phyloP scores from a whole-genome alignment of 345 rosid species.

The Sapria himalayana region DNA sequence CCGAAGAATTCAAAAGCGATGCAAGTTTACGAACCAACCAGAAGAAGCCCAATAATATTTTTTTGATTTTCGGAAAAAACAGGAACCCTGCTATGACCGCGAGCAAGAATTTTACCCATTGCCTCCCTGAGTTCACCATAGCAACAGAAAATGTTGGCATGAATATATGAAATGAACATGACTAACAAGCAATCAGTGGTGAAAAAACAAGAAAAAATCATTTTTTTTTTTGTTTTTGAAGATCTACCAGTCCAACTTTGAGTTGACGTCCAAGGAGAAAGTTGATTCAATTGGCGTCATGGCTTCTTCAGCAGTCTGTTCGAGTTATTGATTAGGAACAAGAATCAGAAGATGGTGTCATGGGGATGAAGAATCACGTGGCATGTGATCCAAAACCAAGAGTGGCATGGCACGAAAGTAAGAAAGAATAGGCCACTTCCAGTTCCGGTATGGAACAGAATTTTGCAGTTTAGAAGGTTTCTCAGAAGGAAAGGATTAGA shows the following conservation, averaged over 20 bases:
- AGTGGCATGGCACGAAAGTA: too few relatives aligned
- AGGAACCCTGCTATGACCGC: slow-evolving; percentile 94
- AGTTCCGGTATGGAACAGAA: too few relatives aligned
- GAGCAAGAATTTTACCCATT: slow-evolving; percentile 72
- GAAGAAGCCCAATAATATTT: slow-evolving; percentile 73
- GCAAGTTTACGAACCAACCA: slow-evolving; percentile 28
- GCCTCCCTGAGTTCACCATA: slow-evolving; percentile 48
- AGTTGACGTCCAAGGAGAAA: slow-evolving; percentile 85
- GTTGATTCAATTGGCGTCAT: slow-evolving; percentile 99
- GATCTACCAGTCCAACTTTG: slow-evolving; percentile 87
- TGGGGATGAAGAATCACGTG: too few relatives aligned
- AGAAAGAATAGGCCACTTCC: too few relatives aligned
- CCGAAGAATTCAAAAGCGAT: slow-evolving; percentile 3
- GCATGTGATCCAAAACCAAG: too few relatives aligned
- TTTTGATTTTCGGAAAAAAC: slow-evolving; percentile 74
- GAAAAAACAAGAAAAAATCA: slow-evolving; percentile 1
- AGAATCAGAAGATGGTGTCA: too few relatives aligned
- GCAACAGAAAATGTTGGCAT: not conserved
- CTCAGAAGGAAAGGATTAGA: too few relatives aligned
- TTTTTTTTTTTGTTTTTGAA: too few relatives aligned
- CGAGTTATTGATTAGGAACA: too few relatives aligned
- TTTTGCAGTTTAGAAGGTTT: too few relatives aligned
- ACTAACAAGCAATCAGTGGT: not conserved
- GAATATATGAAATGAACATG: not conserved
- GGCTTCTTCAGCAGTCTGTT: slow-evolving; percentile 95